These are phyloP conservation scores for Jatropha multifida DNA, from an alignment of 441 rosid genomes.

Conservation along the genomic window DNA sequence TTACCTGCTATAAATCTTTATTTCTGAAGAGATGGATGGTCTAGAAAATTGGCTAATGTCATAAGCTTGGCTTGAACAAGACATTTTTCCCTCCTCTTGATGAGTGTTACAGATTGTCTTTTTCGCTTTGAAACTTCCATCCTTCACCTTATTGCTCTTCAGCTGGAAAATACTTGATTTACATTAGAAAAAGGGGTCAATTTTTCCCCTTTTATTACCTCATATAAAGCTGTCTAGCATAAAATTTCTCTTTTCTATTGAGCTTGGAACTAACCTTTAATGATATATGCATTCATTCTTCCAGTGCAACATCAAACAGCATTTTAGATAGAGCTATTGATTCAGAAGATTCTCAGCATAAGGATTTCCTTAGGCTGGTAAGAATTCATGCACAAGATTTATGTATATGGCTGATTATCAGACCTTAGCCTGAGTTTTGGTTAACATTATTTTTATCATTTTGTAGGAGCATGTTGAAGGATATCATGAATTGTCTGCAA, in stretches of 20 bases:
- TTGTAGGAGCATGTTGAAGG: slow-evolving; percentile 94
- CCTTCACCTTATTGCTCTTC: neutral
- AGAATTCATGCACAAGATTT: slow-evolving; percentile 18
- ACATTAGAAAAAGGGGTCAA: neutral
- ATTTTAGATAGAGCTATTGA: slow-evolving; percentile 95
- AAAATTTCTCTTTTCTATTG: neutral
- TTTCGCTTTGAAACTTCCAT: neutral
- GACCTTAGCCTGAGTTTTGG: neutral
- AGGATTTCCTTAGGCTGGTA: slow-evolving; percentile 95
- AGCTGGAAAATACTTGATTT: neutral
- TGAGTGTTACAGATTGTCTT: neutral
- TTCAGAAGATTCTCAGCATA: slow-evolving; percentile 90
- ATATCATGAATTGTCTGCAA: slow-evolving; percentile 92
- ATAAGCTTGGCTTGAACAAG: neutral
- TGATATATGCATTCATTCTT: slow-evolving; percentile 21
- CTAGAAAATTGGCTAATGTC: slow-evolving; percentile 5
- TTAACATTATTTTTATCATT: neutral
- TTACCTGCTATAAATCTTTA: neutral
- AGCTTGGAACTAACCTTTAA: slow-evolving; percentile 19
- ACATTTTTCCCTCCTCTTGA: neutral
- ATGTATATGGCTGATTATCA: neutral
- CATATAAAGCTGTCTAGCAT: neutral
- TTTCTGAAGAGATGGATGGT: slow-evolving; percentile 5
- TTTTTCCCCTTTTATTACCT: neutral
- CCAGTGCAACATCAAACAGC: slow-evolving; percentile 93